These are phyloP conservation scores for Talaromyces islandicus DNA, from an alignment of 2,329 filamentous ascomycete genomes.

Conservation along the genomic window DNA sequence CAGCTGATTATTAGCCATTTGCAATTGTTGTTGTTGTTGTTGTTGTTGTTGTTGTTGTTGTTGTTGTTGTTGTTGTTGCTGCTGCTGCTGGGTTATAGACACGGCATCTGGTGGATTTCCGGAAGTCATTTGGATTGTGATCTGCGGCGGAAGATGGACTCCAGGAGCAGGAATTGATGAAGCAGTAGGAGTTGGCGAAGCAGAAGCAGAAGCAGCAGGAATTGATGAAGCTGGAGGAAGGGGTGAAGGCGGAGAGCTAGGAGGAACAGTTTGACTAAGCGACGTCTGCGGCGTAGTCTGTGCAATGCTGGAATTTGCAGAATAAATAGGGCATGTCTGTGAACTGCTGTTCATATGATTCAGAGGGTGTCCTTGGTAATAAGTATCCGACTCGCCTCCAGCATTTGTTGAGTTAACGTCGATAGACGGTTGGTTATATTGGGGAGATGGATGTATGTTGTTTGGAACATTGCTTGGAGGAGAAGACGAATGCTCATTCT, in stretches of 20 bases:
- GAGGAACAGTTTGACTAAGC: neutral
- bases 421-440: neutral
- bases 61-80: constrained; percentile 3
- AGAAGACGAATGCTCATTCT: neutral
- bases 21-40: constrained; percentile 1
- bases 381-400: neutral
- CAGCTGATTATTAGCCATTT: neutral
- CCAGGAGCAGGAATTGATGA: neutral
- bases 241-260: neutral
- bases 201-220: neutral
- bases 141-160: neutral
- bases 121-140: neutral
- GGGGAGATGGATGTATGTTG: neutral
- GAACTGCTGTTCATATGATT: no score
- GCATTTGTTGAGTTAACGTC: neutral
- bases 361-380: neutral
- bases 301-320: neutral
- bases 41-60: neutral
- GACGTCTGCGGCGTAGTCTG: neutral
- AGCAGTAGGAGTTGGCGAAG: neutral
- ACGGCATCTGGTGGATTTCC: neutral
- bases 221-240: neutral
- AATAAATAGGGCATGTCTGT: neutral
- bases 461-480: neutral
- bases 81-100: no score